phyloP scores from a whole-genome alignment of 2,329 filamentous ascomycete species.

The Pezicula neosporulosa region DNA sequence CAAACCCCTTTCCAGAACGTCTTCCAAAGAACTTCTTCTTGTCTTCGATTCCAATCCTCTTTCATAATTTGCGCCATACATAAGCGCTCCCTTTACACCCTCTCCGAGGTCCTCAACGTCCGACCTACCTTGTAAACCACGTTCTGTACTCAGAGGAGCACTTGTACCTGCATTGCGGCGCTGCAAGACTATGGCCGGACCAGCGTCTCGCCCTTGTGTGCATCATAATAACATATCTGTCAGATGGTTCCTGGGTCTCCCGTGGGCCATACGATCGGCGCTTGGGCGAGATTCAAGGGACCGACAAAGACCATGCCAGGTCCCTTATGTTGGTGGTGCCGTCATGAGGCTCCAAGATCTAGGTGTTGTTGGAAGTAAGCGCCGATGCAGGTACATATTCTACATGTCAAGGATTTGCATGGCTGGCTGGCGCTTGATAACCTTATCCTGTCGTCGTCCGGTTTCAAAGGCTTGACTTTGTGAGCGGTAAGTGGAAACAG shows the following conservation, averaged over 20 bases:
- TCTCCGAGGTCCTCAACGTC: background rate
- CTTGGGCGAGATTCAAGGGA: background rate
- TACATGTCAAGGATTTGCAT: too few species aligned
- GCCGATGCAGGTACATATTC: too few species aligned
- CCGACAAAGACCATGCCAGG: too few species aligned
- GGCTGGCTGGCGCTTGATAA: too few species aligned
- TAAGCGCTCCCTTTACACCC: conserved; percentile 3
- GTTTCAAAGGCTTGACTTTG: too few species aligned
- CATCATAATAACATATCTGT: background rate
- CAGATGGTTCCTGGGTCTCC: background rate
- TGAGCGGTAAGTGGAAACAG: too few species aligned
- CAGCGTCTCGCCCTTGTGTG: conserved; percentile 20
- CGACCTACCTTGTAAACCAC: background rate
- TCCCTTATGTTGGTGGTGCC: too few species aligned
- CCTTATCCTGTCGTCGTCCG: too few species aligned
- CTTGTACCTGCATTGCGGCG: conserved; percentile 16
- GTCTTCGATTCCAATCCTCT: background rate
- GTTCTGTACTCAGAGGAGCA: background rate
- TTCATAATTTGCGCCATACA: background rate
- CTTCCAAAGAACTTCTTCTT: background rate
- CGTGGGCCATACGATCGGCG: background rate
- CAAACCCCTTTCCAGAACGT: background rate
- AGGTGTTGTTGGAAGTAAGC: too few species aligned
- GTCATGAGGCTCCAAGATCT: too few species aligned
- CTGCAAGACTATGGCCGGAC: conserved; percentile 9